Percentiles rank a stretch among this genome's conserved stretches.
phyloP scores from a whole-genome alignment of 2,329 filamentous ascomycete species.

The Fusarium devonianum region DNA sequence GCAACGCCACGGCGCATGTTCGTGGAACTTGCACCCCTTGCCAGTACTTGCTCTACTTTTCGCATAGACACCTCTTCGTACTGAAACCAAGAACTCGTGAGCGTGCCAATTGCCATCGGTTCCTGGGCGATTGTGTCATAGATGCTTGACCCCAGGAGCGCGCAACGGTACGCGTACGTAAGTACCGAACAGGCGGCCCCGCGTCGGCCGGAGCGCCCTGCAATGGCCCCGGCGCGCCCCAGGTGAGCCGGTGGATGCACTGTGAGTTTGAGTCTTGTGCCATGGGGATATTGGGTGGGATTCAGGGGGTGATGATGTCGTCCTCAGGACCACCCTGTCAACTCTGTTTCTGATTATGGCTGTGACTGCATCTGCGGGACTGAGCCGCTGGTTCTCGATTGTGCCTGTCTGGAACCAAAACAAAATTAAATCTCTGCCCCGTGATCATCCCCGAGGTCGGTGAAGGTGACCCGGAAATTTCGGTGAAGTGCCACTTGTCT shows the following conservation, averaged over 20 bases:
- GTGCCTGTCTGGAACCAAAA: conserved; percentile 22
- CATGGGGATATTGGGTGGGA: conserved; percentile 19
- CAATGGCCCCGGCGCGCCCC: conserved; percentile 13
- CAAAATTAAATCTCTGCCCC: conserved; percentile 28
- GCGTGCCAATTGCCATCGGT: background rate
- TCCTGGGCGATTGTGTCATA: conserved; percentile 38
- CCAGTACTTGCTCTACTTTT: conserved; percentile 20
- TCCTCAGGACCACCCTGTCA: conserved; percentile 21
- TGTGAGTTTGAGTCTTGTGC: conserved; percentile 20
- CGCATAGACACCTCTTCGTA: conserved; percentile 27
- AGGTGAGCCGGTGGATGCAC: conserved; percentile 12
- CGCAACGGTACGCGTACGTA: conserved; percentile 36
- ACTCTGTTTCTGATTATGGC: conserved; percentile 28
- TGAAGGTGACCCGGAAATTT: conserved; percentile 36
- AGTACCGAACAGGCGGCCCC: conserved; percentile 38
- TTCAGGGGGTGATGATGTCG: conserved; percentile 7
- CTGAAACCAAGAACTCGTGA: conserved; percentile 16
- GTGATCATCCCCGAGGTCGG: conserved; percentile 36
- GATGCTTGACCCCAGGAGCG: conserved; percentile 32
- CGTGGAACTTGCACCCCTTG: conserved; percentile 29
- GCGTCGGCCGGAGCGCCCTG: conserved; percentile 34
- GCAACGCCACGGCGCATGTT: conserved; percentile 12
- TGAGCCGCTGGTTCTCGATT: conserved; percentile 21
- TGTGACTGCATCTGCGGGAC: conserved; percentile 30
- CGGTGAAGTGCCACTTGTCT: conserved; percentile 34